Evolutionary conservation across 2,329 filamentous ascomycete genomes (phyloP), one percentile per base, ranked within the genome.

Genomic region (Cercospora sp.): DNA sequence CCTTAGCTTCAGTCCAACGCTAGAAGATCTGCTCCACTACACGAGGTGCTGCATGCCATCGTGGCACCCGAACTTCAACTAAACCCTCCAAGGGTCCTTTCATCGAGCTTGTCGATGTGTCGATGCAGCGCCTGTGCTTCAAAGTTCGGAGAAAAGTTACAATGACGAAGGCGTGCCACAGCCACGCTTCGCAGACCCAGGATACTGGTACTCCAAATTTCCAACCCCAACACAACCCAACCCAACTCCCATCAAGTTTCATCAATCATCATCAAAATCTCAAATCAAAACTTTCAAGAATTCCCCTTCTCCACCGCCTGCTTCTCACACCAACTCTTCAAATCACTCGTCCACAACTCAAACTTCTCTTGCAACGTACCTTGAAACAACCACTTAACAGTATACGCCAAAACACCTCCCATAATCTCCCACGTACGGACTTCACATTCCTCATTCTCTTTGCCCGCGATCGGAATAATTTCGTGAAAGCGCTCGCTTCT

Each of bases 341-440:
- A 62, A 63, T 75, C 74, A 8, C 67, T 67, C 42, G 58, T 67
- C 75, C 75, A 77, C 28, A 73, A 26, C 68, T 67, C 40, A 59
- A 77, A 76, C 65, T 75, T 76, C 33, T 72, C 69, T 23, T 73
- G 64, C 65, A 76, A 63, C 16, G 69, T 75, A 67, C 72, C 70
- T 55, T 72, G 65, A 28, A 70, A 74, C 64, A 74, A 65, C 74
- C 74, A 75, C 66, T 75, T 75, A 10, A 77, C 75, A 28, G 70
- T 70, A 59, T 73, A 64, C 40, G 74, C 75, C 55, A 77, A 62
- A n/a, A 72, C 7, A 1, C 73, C 74, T 3, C 72, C 73, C 71
- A 72, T 71, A 9, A 70, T 67, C 63, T 77, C 75, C 75, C 75
- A 77, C 2, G 75, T 76, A 42, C 75, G 63, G 3, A 76, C 67